Evolutionary conservation across 306 rosid species (phyloP), one percentile per base, ranked within the genome.

Genomic region (Malus fusca): DNA sequence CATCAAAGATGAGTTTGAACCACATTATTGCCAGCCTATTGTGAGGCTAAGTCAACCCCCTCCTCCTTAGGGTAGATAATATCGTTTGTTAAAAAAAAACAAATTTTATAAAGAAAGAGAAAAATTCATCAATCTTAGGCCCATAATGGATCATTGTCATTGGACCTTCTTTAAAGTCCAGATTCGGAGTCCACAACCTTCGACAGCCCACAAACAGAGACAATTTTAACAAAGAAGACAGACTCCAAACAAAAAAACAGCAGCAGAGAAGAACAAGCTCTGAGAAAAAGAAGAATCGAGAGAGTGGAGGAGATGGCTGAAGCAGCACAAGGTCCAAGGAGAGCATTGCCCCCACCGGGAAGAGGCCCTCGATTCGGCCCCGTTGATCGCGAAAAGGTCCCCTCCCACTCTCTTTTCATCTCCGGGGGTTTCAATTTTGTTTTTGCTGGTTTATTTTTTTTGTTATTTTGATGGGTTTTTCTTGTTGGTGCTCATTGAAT

Each of bases 311-410:
- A 37, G 33, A 84, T 91, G 92, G 83, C 86, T 46, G 78, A 80
- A 78, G 61, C 30, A 3, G 61, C 71, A 26, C 92, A 87, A 11
- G 83, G 78, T 28, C 83, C 75, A 3, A 83, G 79, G 79, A 77
- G 97, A 82, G 84, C 79, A 42, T 63, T 66, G n/a, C 79, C 71
- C n/a, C 87, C 80, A 25, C 73, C 75, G 0, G 67, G 61, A 43
- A 80, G 82, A 68, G 84, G 81, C 72, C 85, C 79, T 65, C 84
- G 84, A 35, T 76, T 82, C 53, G 66, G 48, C 33, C 84, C 88
- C 19, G 76, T 85, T 59, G 88, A 85, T 78, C 86, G 88, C 67
- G 88, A 85, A 79, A 85, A 82, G 88, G 88, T 81, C 37, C 65
- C 22, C 42, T 75, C 72, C 44, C 55, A 52, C 5, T 67, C 44